Percentiles rank a stretch among this genome's conserved stretches.
phyloP scores from a whole-genome alignment of 2,329 filamentous ascomycete genomes.

The Aspergillus unguis region DNA sequence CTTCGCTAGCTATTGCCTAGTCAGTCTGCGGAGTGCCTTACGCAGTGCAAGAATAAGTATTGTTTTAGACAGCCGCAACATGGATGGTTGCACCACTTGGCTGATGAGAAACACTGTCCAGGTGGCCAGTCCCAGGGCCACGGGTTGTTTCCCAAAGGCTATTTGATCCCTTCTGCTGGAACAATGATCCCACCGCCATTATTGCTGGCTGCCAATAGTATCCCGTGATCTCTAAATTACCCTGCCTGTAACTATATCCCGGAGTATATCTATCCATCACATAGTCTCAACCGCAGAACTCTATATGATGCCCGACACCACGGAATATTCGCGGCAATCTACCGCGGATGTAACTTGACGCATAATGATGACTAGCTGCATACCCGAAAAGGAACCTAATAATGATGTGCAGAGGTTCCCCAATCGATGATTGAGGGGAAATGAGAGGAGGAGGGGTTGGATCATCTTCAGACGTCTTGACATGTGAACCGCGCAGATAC shows the following conservation, averaged over 20 bases:
- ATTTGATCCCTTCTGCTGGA: background rate
- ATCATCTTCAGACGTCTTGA: background rate
- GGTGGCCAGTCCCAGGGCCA: background rate
- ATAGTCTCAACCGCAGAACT: background rate
- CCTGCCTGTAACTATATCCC: background rate
- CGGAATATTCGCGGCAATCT: background rate
- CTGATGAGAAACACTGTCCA: background rate
- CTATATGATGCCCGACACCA: background rate
- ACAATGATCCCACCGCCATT: constrained; percentile 7
- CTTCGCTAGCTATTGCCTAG: background rate
- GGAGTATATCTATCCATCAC: constrained; percentile 6
- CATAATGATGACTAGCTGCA: background rate
- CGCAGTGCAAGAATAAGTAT: no score
- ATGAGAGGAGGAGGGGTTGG: background rate
- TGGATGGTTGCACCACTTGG: background rate
- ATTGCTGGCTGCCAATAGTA: constrained; percentile 13
- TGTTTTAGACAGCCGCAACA: background rate
- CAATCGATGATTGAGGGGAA: background rate
- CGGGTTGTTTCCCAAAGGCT: background rate
- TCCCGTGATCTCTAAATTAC: constrained; percentile 7
- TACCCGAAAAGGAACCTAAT: background rate
- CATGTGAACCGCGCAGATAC: background rate
- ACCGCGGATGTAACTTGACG: background rate
- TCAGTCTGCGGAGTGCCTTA: background rate
- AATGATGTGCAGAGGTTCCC: background rate